Evolutionary conservation across 2,329 filamentous ascomycete species (phyloP).

Genomic region (Celoporthe dispersa): DNA sequence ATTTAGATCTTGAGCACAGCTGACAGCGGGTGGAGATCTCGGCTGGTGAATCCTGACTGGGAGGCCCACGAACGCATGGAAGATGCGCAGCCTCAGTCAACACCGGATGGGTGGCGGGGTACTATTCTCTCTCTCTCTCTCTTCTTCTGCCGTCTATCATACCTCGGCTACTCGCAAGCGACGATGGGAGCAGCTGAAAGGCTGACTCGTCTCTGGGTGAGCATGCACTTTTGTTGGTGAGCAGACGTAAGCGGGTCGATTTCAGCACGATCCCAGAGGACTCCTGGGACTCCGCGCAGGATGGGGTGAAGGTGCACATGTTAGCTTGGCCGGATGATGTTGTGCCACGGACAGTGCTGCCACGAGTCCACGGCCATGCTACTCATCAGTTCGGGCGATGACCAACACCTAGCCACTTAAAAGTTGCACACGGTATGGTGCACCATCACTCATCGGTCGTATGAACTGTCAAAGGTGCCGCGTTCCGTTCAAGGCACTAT

Average conservation of each 20-base stretch:
- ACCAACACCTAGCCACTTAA: too few species aligned
- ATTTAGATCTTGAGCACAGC: background rate
- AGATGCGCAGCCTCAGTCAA: background rate
- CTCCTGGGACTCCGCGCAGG: too few species aligned
- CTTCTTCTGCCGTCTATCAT: background rate
- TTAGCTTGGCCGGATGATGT: too few species aligned
- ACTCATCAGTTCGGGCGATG: too few species aligned
- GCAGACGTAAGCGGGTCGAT: too few species aligned
- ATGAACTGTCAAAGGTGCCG: background rate
- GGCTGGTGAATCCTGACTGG: background rate
- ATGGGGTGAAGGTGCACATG: too few species aligned
- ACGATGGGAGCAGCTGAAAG: background rate
- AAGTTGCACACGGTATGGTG: background rate
- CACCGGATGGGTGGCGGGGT: background rate
- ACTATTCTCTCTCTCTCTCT: background rate
- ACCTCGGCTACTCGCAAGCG: background rate
- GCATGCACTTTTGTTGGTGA: too few species aligned
- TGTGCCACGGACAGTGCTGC: too few species aligned
- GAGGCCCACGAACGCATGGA: background rate
- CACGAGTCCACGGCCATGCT: too few species aligned
- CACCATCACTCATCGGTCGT: background rate
- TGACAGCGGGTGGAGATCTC: slow-evolving; percentile 1
- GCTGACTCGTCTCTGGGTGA: too few species aligned
- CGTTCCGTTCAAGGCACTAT: background rate
- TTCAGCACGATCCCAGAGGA: too few species aligned